Evolutionary conservation across 1,139 yeast genomes (phyloP), one percentile per base, ranked within the genome.

Genomic region (Kurtzmaniella quercitrusa): DNA sequence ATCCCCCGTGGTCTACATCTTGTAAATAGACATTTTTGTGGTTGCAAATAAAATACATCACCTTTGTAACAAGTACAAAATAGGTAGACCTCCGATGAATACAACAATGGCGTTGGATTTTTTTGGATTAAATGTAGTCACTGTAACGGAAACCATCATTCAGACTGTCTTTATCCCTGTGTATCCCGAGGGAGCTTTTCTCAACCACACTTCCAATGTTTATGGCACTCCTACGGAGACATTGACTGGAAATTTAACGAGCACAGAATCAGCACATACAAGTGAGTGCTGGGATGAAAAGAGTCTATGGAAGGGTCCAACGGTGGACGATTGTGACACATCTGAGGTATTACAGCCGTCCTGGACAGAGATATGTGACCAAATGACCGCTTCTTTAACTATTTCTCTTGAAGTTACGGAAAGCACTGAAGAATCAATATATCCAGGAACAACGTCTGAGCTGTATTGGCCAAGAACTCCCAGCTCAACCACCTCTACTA

Each of bases 61-160:
- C 14, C 10, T 27, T 27, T 27, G 31, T 27, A 27, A 27, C 31
- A n/a, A 10, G 31, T 27, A 27, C 31, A 27, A 27, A 27, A 27
- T 27, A 27, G 12, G 14, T 27, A 11, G 31, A n/a, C 10, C 6
- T 27, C 10, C 10, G 8, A 27, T n/a, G 31, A 27, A 27, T 27
- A 27, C 14, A 27, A 27, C 31, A 10, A 27, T 27, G 31, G 14
- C 31, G 12, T 27, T 27, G 31, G 31, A 27, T n/a, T 27, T 27
- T 11, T 27, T 27, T 10, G 31, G 31, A 27, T 27, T 27, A 4
- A 27, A 27, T 4, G 31, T 27, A 27, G 14, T 27, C 10, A 19
- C 21, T 34, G 37, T 34, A 15, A 34, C 37, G 6, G 37, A 34
- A 34, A 34, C 37, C 21, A 16, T 34, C 10, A 9, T 34, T 34